Base-by-base conservation (phyloP, 2,329 filamentous ascomycete genomes). In the Sclerotinia glacialis region DNA sequence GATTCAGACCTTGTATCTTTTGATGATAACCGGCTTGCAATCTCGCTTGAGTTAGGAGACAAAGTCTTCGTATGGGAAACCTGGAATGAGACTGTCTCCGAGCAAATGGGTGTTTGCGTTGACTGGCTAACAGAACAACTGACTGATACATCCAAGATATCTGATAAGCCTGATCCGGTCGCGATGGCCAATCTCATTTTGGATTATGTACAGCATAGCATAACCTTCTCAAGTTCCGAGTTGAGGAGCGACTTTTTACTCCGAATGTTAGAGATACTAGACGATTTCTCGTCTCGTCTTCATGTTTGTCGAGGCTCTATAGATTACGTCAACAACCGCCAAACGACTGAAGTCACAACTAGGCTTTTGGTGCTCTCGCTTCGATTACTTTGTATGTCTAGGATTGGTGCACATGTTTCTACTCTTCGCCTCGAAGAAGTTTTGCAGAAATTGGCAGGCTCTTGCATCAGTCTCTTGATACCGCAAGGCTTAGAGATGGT, bases 21-120 rank as follows among this genome's bases (percentile, higher is more conserved):
- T 40, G 53, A 49, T 69, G 7, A 46, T 55, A 18, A n/a, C 9
- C 64, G 80, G 5, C 68, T 74, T 56, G 72, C 76, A 12, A 72
- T 76, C 2, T 79, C 78, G 11, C 82, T 85, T 67, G 74, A 76
- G 40, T 75, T 89, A 8, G 83, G 80, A 16, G 79, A 80, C 8
- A 81, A 83, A 67, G 73, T 73, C 0, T 78, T 89, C 7, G 76
- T 76, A 66, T 89, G 87, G 86, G 80, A 80, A 9, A 55, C 70
- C 2, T 89, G 87, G 86, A 78, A 85, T 69, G 82, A 83, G 12
- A 80, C 80, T 42, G 80, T 82, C 2, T 88, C 86, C 1, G 88
- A 86, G 4, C 86, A 89, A 70, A 71, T 89, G 26, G 86, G 86
- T 2, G 79, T 88, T 49, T 76, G 87, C n/a, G 78, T 87, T 67